These are phyloP conservation scores for Epithemia pelagica DNA, from an alignment of 108 stramenopile genomes.

Conservation along the genomic window DNA sequence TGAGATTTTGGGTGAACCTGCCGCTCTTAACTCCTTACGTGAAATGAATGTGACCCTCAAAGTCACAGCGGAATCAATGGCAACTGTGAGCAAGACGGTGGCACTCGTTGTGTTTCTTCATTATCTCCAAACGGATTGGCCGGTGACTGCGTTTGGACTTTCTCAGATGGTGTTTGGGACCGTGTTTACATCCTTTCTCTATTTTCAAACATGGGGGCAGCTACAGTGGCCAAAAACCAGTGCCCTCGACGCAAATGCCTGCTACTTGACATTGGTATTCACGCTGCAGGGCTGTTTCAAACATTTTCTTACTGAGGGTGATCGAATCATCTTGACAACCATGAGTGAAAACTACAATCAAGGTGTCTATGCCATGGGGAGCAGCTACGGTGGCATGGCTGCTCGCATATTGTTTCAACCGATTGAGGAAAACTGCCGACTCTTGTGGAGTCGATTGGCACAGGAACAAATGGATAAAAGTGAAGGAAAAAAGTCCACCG, in stretches of 20 bases:
- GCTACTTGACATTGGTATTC: constrained; percentile 49
- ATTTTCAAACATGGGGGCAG: constrained; percentile 6
- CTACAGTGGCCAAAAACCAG: not conserved
- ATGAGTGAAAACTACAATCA: constrained; percentile 62
- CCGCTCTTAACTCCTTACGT: constrained; percentile 51
- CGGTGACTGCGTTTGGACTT: constrained; percentile 67
- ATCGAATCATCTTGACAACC: constrained; percentile 58
- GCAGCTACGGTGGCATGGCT: constrained; percentile 69
- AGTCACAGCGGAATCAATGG: constrained; percentile 69
- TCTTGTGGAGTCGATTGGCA: constrained; percentile 62
- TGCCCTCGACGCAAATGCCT: constrained; percentile 34
- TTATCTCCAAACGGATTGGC: constrained; percentile 23
- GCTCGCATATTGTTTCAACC: constrained; percentile 83
- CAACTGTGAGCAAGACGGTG: constrained; percentile 48
- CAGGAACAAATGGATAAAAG: not conserved
- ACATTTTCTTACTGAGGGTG: constrained; percentile 82
- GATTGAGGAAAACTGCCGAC: constrained; percentile 81
- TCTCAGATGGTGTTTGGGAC: constrained; percentile 68
- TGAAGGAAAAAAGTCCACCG: not conserved
- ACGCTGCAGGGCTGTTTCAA: constrained; percentile 79
- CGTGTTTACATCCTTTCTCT: constrained; percentile 42
- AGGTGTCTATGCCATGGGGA: constrained; percentile 82
- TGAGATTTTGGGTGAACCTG: constrained; percentile 70
- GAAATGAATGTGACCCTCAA: constrained; percentile 52
- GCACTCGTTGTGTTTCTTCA: constrained; percentile 34